phyloP scores from a whole-genome alignment of 2,329 filamentous ascomycete species.

The Cercospora janseana region DNA sequence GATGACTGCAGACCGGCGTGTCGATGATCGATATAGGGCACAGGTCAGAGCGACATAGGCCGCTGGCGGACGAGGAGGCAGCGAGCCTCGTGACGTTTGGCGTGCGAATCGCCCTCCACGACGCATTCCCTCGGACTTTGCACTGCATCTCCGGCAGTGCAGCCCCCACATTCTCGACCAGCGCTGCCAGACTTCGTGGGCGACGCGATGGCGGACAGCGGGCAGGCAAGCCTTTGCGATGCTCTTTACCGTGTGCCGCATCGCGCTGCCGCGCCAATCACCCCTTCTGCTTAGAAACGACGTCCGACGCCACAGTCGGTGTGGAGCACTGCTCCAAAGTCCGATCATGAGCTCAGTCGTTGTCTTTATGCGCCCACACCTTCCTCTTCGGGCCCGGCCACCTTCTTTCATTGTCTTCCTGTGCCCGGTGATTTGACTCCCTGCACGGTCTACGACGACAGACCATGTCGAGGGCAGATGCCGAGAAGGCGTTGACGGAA shows the following conservation, averaged over 20 bases:
- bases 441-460: not conserved
- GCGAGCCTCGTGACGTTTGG: not conserved
- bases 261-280: constrained; percentile 13
- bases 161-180: not conserved
- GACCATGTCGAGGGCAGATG: constrained; percentile 24
- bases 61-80: not conserved
- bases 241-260: constrained; percentile 13
- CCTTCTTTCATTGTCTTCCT: not conserved
- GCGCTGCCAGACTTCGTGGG: no score
- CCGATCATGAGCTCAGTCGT: constrained; percentile 12
- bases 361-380: constrained; percentile 4
- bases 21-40: not conserved
- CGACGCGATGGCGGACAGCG: not conserved
- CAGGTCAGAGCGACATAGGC: not conserved
- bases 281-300: constrained; percentile 1
- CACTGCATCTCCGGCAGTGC: not conserved
- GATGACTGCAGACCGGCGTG: not conserved
- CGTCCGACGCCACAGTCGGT: constrained; percentile 6
- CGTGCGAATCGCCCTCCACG: constrained; percentile 1
- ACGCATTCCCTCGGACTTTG: not conserved
- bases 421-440: not conserved
- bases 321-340: constrained; percentile 1
- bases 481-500: constrained; percentile 20
- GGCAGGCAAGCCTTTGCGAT: not conserved
- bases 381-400: constrained; percentile 7